Percentiles rank a stretch among this genome's conserved stretches.
Evolutionary conservation across 2,329 filamentous ascomycete genomes (phyloP).

Genomic region (Exophiala calicioides): DNA sequence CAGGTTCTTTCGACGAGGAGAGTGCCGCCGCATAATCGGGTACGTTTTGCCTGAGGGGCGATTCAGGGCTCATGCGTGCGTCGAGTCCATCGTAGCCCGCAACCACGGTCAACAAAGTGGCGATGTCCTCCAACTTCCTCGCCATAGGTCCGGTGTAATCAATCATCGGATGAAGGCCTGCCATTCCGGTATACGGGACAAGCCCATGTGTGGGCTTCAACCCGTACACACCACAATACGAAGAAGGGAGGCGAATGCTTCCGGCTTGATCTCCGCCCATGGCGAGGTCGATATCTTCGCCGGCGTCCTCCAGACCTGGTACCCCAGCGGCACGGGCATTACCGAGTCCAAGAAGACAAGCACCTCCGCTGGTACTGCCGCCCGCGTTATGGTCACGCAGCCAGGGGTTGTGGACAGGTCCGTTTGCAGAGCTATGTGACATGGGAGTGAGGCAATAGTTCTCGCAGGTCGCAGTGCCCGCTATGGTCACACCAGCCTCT

Average conservation of each 20-base stretch:
- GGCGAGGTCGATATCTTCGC: slow-evolving; percentile 38
- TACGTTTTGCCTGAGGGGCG: slow-evolving; percentile 39
- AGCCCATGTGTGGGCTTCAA: slow-evolving; percentile 53
- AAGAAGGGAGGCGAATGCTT: slow-evolving; percentile 42
- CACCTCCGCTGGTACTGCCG: slow-evolving; percentile 42
- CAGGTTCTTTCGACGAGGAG: slow-evolving; percentile 32
- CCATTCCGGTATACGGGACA: slow-evolving; percentile 54
- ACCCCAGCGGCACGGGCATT: slow-evolving; percentile 22
- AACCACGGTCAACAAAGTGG: slow-evolving; percentile 46
- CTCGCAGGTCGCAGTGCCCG: slow-evolving; percentile 42
- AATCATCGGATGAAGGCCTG: slow-evolving; percentile 42
- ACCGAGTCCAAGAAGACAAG: slow-evolving; percentile 36
- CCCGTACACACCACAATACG: slow-evolving; percentile 46
- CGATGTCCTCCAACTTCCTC: slow-evolving; percentile 45
- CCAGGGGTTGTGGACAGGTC: slow-evolving; percentile 42
- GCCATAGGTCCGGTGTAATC: slow-evolving; percentile 53
- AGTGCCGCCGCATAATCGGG: slow-evolving; percentile 38
- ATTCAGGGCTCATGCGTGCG: slow-evolving; percentile 42
- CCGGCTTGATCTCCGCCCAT: slow-evolving; percentile 45
- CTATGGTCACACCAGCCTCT: slow-evolving; percentile 38
- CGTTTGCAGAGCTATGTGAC: slow-evolving; percentile 40
- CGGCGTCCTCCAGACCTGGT: slow-evolving; percentile 27
- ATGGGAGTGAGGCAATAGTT: slow-evolving; percentile 42
- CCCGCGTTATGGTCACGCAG: slow-evolving; percentile 37
- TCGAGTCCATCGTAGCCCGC: slow-evolving; percentile 56